These are phyloP conservation scores for Carallia pectinifolia DNA, from an alignment of 345 rosid genomes.

Conservation along the genomic window DNA sequence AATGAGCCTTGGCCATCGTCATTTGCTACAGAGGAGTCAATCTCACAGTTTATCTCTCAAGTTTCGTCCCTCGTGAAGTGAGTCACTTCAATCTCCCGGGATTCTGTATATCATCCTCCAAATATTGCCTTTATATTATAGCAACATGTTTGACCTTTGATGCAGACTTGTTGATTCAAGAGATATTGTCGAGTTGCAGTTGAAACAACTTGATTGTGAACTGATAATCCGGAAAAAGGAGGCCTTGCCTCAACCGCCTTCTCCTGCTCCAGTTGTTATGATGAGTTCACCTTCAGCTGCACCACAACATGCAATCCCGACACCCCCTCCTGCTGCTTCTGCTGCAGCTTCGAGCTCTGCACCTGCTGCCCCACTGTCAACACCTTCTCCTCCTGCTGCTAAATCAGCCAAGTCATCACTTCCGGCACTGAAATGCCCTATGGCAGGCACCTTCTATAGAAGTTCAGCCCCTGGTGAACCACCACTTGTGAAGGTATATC, in stretches of 20 bases:
- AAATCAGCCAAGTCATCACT: conserved; percentile 53
- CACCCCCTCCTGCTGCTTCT: conserved; percentile 37
- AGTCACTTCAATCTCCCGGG: conserved; percentile 20
- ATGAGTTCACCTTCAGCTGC: conserved; percentile 53
- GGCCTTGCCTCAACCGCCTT: conserved; percentile 65
- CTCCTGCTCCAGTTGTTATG: conserved; percentile 52
- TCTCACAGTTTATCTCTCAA: conserved; percentile 72
- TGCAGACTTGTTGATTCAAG: conserved; percentile 88
- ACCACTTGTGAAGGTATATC: conserved; percentile 68
- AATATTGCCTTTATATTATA: not conserved
- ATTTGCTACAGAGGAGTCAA: conserved; percentile 59
- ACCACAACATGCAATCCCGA: conserved; percentile 33
- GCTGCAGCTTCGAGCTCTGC: conserved; percentile 40
- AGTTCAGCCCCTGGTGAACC: conserved; percentile 78
- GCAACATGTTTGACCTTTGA: conserved; percentile 9
- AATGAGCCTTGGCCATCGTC: conserved; percentile 40
- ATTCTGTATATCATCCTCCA: not conserved
- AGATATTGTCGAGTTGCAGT: conserved; percentile 80
- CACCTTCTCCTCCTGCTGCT: conserved; percentile 45
- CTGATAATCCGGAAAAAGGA: conserved; percentile 76
- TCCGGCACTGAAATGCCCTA: conserved; percentile 79
- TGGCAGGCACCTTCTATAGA: conserved; percentile 91
- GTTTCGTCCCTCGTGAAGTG: conserved; percentile 83
- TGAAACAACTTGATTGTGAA: conserved; percentile 86
- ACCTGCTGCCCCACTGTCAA: conserved; percentile 43